Evolutionary conservation across 1,139 yeast species (phyloP).

Genomic region (Kurtzmaniella quercitrusa): DNA sequence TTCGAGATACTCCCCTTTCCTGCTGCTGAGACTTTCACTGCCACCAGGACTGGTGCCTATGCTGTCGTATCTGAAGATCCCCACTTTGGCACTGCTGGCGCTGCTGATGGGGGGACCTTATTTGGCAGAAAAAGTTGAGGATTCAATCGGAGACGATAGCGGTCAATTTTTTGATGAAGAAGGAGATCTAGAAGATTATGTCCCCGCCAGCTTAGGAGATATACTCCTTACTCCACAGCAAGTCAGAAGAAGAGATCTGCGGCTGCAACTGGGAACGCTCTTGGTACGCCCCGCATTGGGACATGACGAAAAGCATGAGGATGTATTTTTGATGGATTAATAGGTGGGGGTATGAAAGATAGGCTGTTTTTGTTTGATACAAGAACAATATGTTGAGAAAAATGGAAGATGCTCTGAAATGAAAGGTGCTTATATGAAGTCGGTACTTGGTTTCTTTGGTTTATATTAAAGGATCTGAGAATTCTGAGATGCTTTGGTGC

Average conservation of each 20-base stretch:
- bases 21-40: slow-evolving; percentile 1
- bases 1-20: slow-evolving; percentile 4
- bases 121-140: not conserved
- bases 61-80: not conserved
- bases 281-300: slow-evolving; percentile 31
- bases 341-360: not conserved
- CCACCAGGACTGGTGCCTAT: slow-evolving; percentile 1
- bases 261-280: slow-evolving; percentile 47
- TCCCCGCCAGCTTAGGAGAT: slow-evolving; percentile 72
- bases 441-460: too few species aligned
- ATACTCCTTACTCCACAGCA: slow-evolving; percentile 74
- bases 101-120: slow-evolving; percentile 2
- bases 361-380: too few species aligned
- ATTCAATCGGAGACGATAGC: slow-evolving; percentile 16
- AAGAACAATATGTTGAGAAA: too few species aligned
- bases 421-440: too few species aligned
- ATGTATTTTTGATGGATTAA: slow-evolving; percentile 36
- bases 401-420: too few species aligned
- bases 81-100: not conserved
- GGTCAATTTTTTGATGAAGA: slow-evolving; percentile 12
- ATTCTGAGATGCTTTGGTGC: too few species aligned
- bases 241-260: slow-evolving; percentile 58
- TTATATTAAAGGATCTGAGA: too few species aligned
- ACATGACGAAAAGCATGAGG: slow-evolving; percentile 14
- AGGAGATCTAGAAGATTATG: slow-evolving; percentile 54